Evolutionary conservation across 257 asterid species (phyloP).

Genomic region (Ilex asprella): DNA sequence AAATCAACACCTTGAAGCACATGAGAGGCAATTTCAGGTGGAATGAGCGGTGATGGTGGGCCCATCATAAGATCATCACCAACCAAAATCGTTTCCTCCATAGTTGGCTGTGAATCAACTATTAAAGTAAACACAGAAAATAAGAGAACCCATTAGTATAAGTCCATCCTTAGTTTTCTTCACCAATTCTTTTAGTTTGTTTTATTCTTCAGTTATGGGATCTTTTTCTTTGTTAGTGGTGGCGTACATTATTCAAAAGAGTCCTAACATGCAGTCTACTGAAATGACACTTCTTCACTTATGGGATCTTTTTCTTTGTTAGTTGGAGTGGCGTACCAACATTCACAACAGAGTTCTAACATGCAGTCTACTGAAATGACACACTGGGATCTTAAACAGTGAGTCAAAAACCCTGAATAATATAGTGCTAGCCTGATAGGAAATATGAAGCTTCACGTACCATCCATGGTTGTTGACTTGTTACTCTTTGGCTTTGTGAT

Average conservation of each 20-base stretch:
- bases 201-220: not conserved
- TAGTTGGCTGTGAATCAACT: constrained; percentile 84
- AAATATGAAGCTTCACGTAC: not conserved
- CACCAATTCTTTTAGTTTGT: not conserved
- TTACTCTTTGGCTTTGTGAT: not conserved
- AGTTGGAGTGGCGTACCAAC: not conserved
- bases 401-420: not conserved
- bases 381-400: not conserved
- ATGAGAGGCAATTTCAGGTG: constrained; percentile 93
- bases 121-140: constrained; percentile 7
- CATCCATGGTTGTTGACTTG: not conserved
- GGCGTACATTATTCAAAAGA: too few species aligned
- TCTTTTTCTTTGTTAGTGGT: not conserved
- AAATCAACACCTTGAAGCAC: constrained; percentile 86
- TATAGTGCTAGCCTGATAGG: not conserved
- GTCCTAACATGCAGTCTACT: too few species aligned
- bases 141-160: not conserved
- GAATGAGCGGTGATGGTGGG: constrained; percentile 86
- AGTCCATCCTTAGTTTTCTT: constrained; percentile 1
- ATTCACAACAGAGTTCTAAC: too few species aligned
- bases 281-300: not conserved
- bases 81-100: constrained; percentile 97
- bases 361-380: not conserved
- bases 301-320: not conserved
- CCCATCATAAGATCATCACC: constrained; percentile 99